These are phyloP conservation scores for Citeromyces hawaiiensis DNA, from an alignment of 1,139 yeast genomes.

Conservation along the genomic window DNA sequence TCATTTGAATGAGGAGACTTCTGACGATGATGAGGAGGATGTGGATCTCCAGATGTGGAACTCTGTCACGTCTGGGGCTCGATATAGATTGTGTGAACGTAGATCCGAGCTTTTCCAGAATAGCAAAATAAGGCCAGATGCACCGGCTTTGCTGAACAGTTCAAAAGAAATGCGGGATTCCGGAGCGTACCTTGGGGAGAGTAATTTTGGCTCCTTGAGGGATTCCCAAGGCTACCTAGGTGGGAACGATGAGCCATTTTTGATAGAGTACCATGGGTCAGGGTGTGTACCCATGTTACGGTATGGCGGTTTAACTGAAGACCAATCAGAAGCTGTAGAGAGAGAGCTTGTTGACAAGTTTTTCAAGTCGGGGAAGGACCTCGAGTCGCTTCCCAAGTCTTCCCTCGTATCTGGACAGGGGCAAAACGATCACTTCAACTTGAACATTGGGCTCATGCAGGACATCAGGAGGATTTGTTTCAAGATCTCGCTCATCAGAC, in stretches of 20 bases:
- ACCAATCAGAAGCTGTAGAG: conserved; percentile 35
- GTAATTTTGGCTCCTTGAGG: conserved; percentile 12
- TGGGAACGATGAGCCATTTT: conserved; percentile 52
- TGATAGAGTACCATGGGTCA: conserved; percentile 73
- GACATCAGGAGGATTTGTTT: conserved; percentile 80
- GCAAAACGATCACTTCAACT: conserved; percentile 42
- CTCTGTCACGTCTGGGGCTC: conserved; percentile 59
- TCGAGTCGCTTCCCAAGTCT: conserved; percentile 24
- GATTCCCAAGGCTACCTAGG: conserved; percentile 21
- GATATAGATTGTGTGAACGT: conserved; percentile 63
- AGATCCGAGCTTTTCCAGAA: conserved; percentile 57
- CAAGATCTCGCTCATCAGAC: conserved; percentile 78
- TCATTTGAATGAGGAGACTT: conserved; percentile 26
- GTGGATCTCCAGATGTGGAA: conserved; percentile 75
- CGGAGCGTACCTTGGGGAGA: conserved; percentile 26
- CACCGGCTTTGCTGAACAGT: conserved; percentile 54
- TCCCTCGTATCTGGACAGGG: conserved; percentile 32
- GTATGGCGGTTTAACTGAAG: conserved; percentile 38
- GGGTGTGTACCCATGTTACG: conserved; percentile 67
- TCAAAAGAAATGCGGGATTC: conserved; percentile 47
- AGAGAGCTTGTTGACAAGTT: conserved; percentile 22
- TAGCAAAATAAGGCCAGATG: conserved; percentile 43
- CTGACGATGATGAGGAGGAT: conserved; percentile 45
- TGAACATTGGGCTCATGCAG: conserved; percentile 70
- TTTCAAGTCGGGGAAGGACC: conserved; percentile 12